Conservation (phyloP, 352 stramenopile species). For the Globisporangium perplexum region DNA sequence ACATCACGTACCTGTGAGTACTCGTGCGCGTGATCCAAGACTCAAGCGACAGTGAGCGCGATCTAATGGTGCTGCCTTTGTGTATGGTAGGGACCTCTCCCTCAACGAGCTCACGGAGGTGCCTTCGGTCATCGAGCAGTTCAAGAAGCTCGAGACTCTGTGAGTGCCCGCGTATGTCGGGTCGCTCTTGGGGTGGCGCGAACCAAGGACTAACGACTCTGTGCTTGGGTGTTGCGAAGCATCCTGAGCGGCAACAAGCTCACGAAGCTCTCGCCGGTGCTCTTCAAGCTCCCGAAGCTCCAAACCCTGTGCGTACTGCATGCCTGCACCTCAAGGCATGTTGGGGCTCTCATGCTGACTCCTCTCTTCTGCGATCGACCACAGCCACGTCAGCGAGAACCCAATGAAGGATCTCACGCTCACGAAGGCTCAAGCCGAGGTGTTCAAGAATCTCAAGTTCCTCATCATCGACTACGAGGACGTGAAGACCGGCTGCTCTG, state of each 20-base stretch:
- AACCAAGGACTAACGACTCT: too few species aligned
- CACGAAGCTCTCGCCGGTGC: neutral
- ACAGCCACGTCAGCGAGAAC: neutral
- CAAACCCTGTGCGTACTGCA: neutral
- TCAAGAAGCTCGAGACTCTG: conserved; percentile 3
- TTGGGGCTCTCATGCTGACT: neutral
- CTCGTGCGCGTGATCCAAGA: neutral
- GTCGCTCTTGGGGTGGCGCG: too few species aligned
- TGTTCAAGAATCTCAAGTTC: neutral
- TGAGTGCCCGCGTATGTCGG: neutral
- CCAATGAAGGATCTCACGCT: conserved; percentile 1
- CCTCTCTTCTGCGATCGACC: neutral
- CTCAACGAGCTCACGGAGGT: neutral
- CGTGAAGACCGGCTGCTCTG: neutral
- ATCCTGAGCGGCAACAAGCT: neutral
- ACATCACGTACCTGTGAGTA: conserved; percentile 2
- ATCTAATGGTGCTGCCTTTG: neutral
- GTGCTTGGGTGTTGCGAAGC: neutral
- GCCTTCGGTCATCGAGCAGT: neutral
- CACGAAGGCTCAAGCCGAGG: neutral
- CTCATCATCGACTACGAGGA: neutral
- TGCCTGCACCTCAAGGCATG: neutral
- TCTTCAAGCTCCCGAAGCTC: neutral
- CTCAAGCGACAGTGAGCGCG: neutral
- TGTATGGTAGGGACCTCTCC: neutral